These are phyloP conservation scores for Lodderomyces pseudojiufengensis DNA, from an alignment of 1,139 yeast species.

Conservation along the genomic window DNA sequence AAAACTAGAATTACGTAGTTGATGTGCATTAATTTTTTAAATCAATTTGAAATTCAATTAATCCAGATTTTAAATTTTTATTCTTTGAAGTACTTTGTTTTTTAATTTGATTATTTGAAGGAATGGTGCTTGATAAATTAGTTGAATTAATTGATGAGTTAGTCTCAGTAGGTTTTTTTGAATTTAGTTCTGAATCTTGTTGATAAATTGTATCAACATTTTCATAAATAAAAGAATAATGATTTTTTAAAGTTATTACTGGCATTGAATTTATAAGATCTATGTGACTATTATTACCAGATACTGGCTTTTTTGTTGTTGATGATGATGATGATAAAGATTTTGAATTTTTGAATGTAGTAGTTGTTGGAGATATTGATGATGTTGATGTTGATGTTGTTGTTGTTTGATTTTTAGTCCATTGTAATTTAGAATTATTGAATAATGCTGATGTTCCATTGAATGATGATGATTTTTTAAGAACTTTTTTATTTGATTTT, in stretches of 20 bases:
- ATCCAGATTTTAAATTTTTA: conserved; percentile 36
- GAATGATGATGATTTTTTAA: conserved; percentile 14
- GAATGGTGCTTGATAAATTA: neutral
- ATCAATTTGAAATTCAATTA: conserved; percentile 35
- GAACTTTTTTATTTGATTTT: conserved; percentile 5
- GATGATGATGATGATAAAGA: neutral
- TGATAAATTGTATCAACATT: conserved; percentile 13
- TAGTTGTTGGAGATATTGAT: neutral
- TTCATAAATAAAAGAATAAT: conserved; percentile 20
- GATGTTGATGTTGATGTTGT: neutral
- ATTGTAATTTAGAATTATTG: conserved; percentile 11
- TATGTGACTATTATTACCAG: neutral
- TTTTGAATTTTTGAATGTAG: neutral
- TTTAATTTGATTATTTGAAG: too few relatives aligned
- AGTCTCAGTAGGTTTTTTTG: too few relatives aligned
- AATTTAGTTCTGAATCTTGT: conserved; percentile 1
- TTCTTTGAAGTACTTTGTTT: conserved; percentile 14
- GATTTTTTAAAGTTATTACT: conserved; percentile 16
- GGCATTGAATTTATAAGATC: conserved; percentile 9
- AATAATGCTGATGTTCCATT: conserved; percentile 12
- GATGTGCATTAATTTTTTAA: conserved; percentile 9
- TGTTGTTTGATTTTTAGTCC: conserved; percentile 11
- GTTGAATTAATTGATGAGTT: neutral
- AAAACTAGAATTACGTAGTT: too few relatives aligned
- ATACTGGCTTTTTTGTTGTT: neutral